Percentiles rank a stretch among this genome's conserved stretches.
Conservation (phyloP, 2,329 filamentous ascomycete genomes). For the Allantophomopsis cytisporea region DNA sequence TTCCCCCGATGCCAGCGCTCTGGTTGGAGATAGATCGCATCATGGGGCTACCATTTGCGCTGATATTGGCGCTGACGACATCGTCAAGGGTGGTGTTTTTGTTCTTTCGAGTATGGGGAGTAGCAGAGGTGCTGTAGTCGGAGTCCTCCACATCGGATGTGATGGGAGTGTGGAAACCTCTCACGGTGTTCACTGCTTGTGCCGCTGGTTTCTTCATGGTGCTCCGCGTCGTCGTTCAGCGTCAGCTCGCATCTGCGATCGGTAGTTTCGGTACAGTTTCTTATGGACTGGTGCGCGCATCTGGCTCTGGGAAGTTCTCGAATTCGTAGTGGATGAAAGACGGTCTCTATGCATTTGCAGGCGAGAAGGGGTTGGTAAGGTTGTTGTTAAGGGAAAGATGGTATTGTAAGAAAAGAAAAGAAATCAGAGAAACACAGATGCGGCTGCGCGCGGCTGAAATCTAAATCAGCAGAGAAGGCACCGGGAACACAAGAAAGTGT, state of each 20-base stretch:
- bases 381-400: slow-evolving; percentile 7
- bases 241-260: slow-evolving; percentile 18
- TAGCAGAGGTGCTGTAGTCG: slow-evolving; percentile 27
- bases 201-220: slow-evolving; percentile 15
- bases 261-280: slow-evolving; percentile 19
- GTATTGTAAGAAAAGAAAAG: background rate
- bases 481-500: too few relatives aligned
- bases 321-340: slow-evolving; percentile 7
- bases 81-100: slow-evolving; percentile 18
- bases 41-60: slow-evolving; percentile 45
- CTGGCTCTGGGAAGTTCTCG: slow-evolving; percentile 8
- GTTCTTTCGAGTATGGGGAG: slow-evolving; percentile 14
- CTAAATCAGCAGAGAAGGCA: too few relatives aligned
- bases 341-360: slow-evolving; percentile 20
- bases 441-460: too few relatives aligned
- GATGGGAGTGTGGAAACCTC: slow-evolving; percentile 18
- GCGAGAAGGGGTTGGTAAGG: background rate
- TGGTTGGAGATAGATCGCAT: slow-evolving; percentile 31
- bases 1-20: slow-evolving; percentile 46
- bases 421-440: background rate
- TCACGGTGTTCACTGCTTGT: slow-evolving; percentile 16
- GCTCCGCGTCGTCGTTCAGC: slow-evolving; percentile 20
- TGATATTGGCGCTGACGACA: slow-evolving; percentile 32
- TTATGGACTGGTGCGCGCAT: slow-evolving; percentile 17
- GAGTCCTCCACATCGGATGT: slow-evolving; percentile 40